Evolutionary conservation across 768 basidiomycete genomes (phyloP).

Genomic region (Leccinum longicurvipes): DNA sequence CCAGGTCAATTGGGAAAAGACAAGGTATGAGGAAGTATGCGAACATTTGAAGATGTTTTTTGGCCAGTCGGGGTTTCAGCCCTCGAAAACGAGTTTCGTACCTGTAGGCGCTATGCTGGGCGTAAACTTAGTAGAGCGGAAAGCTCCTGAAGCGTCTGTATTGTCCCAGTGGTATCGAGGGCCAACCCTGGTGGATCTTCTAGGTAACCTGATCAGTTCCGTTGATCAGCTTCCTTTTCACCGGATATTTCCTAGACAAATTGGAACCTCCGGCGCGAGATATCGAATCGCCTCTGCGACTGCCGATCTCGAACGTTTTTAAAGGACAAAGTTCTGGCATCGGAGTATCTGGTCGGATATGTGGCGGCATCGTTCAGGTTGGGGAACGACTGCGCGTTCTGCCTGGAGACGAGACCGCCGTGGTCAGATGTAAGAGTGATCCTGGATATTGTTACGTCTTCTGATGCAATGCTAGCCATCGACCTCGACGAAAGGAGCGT

Average conservation of each 20-base stretch:
- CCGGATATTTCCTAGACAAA: slow-evolving; percentile 49
- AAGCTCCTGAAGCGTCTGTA: slow-evolving; percentile 42
- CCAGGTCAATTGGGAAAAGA: slow-evolving; percentile 84
- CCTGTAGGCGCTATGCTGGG: slow-evolving; percentile 92
- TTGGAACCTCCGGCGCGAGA: slow-evolving; percentile 80
- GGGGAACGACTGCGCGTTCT: slow-evolving; percentile 84
- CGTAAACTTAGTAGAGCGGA: slow-evolving; percentile 65
- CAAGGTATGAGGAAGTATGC: slow-evolving; percentile 85
- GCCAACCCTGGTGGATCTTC: slow-evolving; percentile 74
- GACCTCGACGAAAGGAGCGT: slow-evolving; percentile 75
- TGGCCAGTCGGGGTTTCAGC: slow-evolving; percentile 79
- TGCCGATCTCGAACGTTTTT: slow-evolving; percentile 95
- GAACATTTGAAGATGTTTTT: slow-evolving; percentile 75
- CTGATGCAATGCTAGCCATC: slow-evolving; percentile 54
- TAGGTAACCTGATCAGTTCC: slow-evolving; percentile 53
- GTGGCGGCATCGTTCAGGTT: slow-evolving; percentile 86
- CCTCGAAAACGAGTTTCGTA: slow-evolving; percentile 75
- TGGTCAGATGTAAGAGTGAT: slow-evolving; percentile 59
- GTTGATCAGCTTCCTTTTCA: not conserved
- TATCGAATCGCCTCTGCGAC: slow-evolving; percentile 69
- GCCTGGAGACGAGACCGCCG: slow-evolving; percentile 87
- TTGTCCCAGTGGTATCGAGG: slow-evolving; percentile 81
- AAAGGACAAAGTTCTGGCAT: slow-evolving; percentile 78
- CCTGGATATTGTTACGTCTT: not conserved
- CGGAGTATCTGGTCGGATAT: slow-evolving; percentile 79